Evolutionary conservation across 768 basidiomycete species (phyloP), one percentile per base, ranked within the genome.

Genomic region (Naematelia aurantialba): DNA sequence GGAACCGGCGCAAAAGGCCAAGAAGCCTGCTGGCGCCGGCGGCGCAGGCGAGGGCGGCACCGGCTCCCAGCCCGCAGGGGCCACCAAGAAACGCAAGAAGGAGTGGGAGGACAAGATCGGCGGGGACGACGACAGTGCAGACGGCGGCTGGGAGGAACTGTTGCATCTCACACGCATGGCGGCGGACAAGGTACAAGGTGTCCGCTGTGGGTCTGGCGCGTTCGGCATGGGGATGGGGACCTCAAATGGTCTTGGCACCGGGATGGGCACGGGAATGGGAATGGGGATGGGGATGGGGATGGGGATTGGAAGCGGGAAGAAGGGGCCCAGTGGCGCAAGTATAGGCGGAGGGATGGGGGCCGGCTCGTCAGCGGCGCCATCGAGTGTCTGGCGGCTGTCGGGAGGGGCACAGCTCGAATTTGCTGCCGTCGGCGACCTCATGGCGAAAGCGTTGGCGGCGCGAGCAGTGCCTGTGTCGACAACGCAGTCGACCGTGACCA

Each of bases 361-460:
- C n/a, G n/a, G n/a, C n/a, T n/a, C n/a, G n/a, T 47, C 46, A 19
- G 21, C 46, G 5, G 46, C n/a, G 8, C 8, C 46, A 10, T 25
- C 46, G 11, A 47, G n/a, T 19, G 46, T 39, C 17, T 39, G 34
- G 34, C 8, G 24, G 46, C 11, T 25, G 11, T n/a, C 46, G 10
- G 46, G 46, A 8, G 27, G 47, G 5, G 48, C 31, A 2, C 27
- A 49, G 5, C 22, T 30, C 10, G 64, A 65, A 30, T 65, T 67
- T 24, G 46, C 45, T 3, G 56, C 51, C 10, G 67, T 72, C 0
- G 70, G 70, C 1, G 61, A 68, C 11, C 39, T 63, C 17, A 46
- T 72, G 19, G 60, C 60, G 4, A 66, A 72, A 54, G 67, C 70
- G 14, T 51, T 72, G 24, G 62, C 65, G 4, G 63, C 70, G 17